These are phyloP conservation scores for Cardamine occulta DNA, from an alignment of 345 rosid species.

Conservation along the genomic window DNA sequence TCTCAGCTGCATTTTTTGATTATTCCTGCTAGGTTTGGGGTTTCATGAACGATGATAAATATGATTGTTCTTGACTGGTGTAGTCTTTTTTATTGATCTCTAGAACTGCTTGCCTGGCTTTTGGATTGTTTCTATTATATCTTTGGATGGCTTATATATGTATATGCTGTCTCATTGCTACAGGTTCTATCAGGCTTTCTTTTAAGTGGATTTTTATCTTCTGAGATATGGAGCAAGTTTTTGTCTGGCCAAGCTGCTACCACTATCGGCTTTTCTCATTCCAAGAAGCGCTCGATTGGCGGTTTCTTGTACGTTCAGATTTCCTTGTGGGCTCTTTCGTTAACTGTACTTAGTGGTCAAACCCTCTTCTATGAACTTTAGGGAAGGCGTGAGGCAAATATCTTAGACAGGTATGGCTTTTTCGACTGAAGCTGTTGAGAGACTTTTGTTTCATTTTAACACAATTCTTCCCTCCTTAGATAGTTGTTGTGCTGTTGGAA, in stretches of 20 bases:
- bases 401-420: constrained; percentile 64
- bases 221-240: constrained; percentile 76
- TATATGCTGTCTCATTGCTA: constrained; percentile 17
- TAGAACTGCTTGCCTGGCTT: background rate
- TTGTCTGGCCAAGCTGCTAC: constrained; percentile 70
- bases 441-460: constrained; percentile 42
- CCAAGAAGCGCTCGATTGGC: constrained; percentile 95
- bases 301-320: constrained; percentile 77
- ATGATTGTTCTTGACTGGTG: too few relatives aligned
- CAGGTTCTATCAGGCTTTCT: constrained; percentile 63
- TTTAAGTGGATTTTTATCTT: constrained; percentile 45
- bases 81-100: background rate
- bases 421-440: constrained; percentile 41
- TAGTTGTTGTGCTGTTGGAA: background rate
- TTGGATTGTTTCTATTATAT: background rate
- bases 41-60: background rate
- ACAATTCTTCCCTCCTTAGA: background rate
- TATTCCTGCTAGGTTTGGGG: background rate
- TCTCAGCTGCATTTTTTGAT: background rate
- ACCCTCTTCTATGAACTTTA: constrained; percentile 50
- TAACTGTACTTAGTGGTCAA: constrained; percentile 81
- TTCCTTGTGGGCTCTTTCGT: constrained; percentile 84
- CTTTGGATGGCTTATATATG: background rate
- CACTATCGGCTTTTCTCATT: constrained; percentile 63
- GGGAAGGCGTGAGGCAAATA: constrained; percentile 60